Evolutionary conservation across 352 stramenopile species (phyloP).

Genomic region (Globisporangium radiosum): DNA sequence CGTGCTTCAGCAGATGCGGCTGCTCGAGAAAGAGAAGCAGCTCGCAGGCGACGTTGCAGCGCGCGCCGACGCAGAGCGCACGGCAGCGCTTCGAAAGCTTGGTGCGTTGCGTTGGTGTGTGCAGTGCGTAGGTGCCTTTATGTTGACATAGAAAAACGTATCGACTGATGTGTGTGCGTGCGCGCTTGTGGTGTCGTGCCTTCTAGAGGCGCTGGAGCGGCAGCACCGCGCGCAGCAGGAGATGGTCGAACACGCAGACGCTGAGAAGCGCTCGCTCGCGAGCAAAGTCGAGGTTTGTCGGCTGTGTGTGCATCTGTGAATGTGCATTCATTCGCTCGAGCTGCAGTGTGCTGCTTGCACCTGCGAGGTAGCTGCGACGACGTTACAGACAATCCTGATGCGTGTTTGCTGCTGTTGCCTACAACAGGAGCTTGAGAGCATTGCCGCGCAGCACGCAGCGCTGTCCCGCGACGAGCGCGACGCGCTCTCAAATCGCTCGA

Average conservation of each 20-base stretch:
- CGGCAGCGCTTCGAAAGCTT: constrained; percentile 22
- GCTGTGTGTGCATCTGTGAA: not conserved
- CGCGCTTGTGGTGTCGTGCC: not conserved
- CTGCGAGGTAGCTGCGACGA: too few relatives aligned
- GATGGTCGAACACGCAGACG: constrained; percentile 5
- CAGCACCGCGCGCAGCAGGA: constrained; percentile 16
- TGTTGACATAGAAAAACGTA: not conserved
- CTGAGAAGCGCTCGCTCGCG: constrained; percentile 5
- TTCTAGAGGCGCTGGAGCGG: constrained; percentile 5
- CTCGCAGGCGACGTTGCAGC: constrained; percentile 27
- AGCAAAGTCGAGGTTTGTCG: constrained; percentile 15
- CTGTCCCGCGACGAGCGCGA: constrained; percentile 33
- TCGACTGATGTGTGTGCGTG: not conserved
- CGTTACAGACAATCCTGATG: too few relatives aligned
- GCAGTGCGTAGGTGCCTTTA: not conserved
- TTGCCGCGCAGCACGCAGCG: constrained; percentile 28
- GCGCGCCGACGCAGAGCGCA: constrained; percentile 15
- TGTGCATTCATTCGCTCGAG: too few relatives aligned
- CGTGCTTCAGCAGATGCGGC: constrained; percentile 40
- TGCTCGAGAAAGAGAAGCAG: constrained; percentile 53
- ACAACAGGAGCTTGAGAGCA: constrained; percentile 35
- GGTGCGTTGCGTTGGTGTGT: constrained; percentile 11
- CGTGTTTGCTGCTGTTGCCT: not conserved
- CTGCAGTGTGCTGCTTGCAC: too few relatives aligned
- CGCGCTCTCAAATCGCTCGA: constrained; percentile 13